Percentiles rank a stretch among this genome's conserved stretches.
Evolutionary conservation across 352 stramenopile species (phyloP).

Genomic region (Pseudoperonospora humuli): DNA sequence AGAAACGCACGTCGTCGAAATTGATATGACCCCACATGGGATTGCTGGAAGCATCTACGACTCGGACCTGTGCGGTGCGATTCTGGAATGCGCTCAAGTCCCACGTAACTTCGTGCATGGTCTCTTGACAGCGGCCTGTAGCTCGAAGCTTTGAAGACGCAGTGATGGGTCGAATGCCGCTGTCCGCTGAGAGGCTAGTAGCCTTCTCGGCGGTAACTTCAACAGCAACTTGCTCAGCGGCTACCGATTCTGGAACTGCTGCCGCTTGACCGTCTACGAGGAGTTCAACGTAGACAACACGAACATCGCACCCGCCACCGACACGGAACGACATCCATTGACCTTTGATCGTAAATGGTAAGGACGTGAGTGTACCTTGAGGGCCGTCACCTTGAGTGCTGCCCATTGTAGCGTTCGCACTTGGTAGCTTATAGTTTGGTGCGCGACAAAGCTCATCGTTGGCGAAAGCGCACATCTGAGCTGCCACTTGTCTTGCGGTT

Average conservation of each 20-base stretch:
- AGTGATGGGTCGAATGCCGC: conserved; percentile 11
- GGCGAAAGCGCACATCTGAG: conserved; percentile 56
- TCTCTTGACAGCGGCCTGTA: conserved; percentile 83
- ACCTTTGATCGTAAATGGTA: conserved; percentile 89
- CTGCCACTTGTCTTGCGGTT: conserved; percentile 19
- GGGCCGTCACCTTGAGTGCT: conserved; percentile 85
- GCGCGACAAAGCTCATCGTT: conserved; percentile 55
- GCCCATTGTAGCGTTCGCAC: conserved; percentile 47
- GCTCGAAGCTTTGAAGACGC: conserved; percentile 58
- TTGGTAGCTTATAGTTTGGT: conserved; percentile 73
- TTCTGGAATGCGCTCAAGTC: conserved; percentile 79
- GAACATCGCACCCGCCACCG: conserved; percentile 91
- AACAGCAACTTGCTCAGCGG: conserved; percentile 25
- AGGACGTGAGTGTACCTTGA: conserved; percentile 89
- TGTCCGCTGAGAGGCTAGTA: background rate
- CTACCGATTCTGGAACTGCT: conserved; percentile 24
- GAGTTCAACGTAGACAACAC: conserved; percentile 90
- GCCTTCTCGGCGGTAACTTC: conserved; percentile 12
- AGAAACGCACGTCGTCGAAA: conserved; percentile 93
- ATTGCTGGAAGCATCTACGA: conserved; percentile 87
- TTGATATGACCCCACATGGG: conserved; percentile 94
- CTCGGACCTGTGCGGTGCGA: conserved; percentile 84
- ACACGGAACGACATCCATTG: conserved; percentile 90
- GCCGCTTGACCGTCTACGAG: conserved; percentile 83
- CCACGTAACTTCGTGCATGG: conserved; percentile 86